Base-by-base conservation (phyloP, 192 early-diverging fungal species). In the Coemansia sp. region DNA sequence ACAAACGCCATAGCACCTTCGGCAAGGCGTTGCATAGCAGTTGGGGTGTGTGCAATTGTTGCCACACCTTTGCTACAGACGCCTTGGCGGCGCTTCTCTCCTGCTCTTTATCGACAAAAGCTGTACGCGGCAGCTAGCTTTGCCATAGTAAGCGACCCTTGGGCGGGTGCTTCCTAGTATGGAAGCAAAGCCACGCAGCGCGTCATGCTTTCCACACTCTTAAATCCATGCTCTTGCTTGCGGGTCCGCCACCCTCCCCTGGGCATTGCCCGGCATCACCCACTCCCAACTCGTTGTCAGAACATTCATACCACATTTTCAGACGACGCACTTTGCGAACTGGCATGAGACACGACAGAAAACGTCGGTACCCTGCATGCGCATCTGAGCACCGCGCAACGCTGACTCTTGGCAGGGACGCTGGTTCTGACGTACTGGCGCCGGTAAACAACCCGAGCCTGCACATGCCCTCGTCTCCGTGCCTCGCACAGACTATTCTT, bases 171-270 rank as follows among this genome's bases (percentile, higher is more conserved):
- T 34, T 53, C 52, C 29, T 53, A 35, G 52, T 34, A 35, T 53
- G 62, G 63, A 58, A 33, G 50, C 57, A 54, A 72, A 72, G 70
- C 70, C 70, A 67, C 58, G 65, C 65, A 60, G 48, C 40, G 24
- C 34, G 53, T 60, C 65, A 67, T 35, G 65, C 65, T 37, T n/a
- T 39, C 26, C 11, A 24, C 54, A 34, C 57, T 35, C 44, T 42
- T 38, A 46, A 35, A 43, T 50, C 18, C 55, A 50, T 43, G 29
- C 9, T 35, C n/a, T 53, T 6, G 18, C 32, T 29, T 33, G 33
- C 41, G 40, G 32, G 37, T 60, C 24, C 37, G 52, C 57, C 26
- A 54, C 52, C 57, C 37, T 39, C 24, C 58, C 40, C 39, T 19
- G 24, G 2, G 46, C 29, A 60, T 67, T 67, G 64, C 53, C 40